Conservation (phyloP, 805 yeast genomes). For the Candida montana region DNA sequence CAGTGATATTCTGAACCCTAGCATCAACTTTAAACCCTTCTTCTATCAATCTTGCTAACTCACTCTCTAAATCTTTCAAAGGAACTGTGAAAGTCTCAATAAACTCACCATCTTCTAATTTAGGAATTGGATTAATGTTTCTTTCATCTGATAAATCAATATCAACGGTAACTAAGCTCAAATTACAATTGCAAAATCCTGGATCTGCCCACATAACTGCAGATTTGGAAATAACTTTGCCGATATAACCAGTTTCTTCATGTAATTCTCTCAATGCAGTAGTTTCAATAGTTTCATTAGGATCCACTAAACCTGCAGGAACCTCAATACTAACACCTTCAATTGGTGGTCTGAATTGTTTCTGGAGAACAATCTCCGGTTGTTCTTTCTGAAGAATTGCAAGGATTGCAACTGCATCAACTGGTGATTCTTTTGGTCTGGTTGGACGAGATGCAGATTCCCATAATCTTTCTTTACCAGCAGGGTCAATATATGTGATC, state of each 20-base stretch:
- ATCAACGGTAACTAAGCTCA: slow-evolving; percentile 71
- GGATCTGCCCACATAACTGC: slow-evolving; percentile 69
- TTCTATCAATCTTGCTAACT: slow-evolving; percentile 42
- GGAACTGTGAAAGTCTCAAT: slow-evolving; percentile 84
- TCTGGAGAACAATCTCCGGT: slow-evolving; percentile 52
- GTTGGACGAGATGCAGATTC: slow-evolving; percentile 66
- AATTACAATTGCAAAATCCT: slow-evolving; percentile 85
- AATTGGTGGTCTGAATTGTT: slow-evolving; percentile 92
- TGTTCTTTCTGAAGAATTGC: slow-evolving; percentile 56
- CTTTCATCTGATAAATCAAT: slow-evolving; percentile 64
- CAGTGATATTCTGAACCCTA: slow-evolving; percentile 79
- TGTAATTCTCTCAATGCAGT: slow-evolving; percentile 85
- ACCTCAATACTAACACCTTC: slow-evolving; percentile 84
- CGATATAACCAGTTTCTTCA: slow-evolving; percentile 92
- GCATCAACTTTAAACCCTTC: slow-evolving; percentile 84
- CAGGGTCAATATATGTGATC: slow-evolving; percentile 67
- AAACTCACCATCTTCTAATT: slow-evolving; percentile 86
- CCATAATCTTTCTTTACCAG: slow-evolving; percentile 72
- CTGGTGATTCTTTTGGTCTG: slow-evolving; percentile 31
- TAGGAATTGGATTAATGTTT: slow-evolving; percentile 64
- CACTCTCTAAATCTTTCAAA: slow-evolving; percentile 48
- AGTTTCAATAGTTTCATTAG: slow-evolving; percentile 64
- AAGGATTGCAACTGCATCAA: slow-evolving; percentile 90
- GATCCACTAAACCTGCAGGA: slow-evolving; percentile 94
- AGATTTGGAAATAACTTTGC: slow-evolving; percentile 45